Evolutionary conservation across 1,284 basidiomycete species (phyloP).

Genomic region (Sutorius eximius): DNA sequence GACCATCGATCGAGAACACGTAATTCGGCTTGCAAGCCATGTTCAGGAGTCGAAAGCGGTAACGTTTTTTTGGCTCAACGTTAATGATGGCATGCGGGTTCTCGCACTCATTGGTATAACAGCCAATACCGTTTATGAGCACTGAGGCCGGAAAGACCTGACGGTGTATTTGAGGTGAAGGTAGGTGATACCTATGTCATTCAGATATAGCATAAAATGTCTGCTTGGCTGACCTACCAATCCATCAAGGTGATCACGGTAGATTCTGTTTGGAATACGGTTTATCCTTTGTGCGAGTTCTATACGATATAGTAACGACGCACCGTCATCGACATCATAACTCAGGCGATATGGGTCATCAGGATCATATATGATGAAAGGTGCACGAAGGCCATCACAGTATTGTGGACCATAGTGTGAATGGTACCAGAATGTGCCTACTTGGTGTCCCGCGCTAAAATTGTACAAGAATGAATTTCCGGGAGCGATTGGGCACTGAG

Average conservation of each 20-base stretch:
- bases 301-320: neutral
- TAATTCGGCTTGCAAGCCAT: slow-evolving; percentile 41
- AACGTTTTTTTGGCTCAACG: slow-evolving; percentile 29
- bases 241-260: slow-evolving; percentile 36
- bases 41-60: slow-evolving; percentile 41
- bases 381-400: slow-evolving; percentile 17
- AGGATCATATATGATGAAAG: slow-evolving; percentile 33
- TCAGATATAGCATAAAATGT: neutral
- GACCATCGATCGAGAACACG: slow-evolving; percentile 41
- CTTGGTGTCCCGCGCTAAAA: slow-evolving; percentile 34
- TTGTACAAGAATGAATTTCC: slow-evolving; percentile 27
- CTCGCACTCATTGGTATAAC: slow-evolving; percentile 33
- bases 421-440: slow-evolving; percentile 47
- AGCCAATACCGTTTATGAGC: slow-evolving; percentile 50
- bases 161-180: slow-evolving; percentile 5
- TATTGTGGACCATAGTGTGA: slow-evolving; percentile 37
- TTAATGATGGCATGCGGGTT: slow-evolving; percentile 32
- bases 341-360: slow-evolving; percentile 26
- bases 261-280: slow-evolving; percentile 26
- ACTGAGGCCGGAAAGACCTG: slow-evolving; percentile 34
- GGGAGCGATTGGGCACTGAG: slow-evolving; percentile 25
- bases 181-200: slow-evolving; percentile 34
- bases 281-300: neutral
- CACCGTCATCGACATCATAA: slow-evolving; percentile 37
- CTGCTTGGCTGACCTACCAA: slow-evolving; percentile 14